Percentiles rank a stretch among this genome's conserved stretches.
Evolutionary conservation across 345 rosid genomes (phyloP).

Genomic region (Arabidopsis suecica): DNA sequence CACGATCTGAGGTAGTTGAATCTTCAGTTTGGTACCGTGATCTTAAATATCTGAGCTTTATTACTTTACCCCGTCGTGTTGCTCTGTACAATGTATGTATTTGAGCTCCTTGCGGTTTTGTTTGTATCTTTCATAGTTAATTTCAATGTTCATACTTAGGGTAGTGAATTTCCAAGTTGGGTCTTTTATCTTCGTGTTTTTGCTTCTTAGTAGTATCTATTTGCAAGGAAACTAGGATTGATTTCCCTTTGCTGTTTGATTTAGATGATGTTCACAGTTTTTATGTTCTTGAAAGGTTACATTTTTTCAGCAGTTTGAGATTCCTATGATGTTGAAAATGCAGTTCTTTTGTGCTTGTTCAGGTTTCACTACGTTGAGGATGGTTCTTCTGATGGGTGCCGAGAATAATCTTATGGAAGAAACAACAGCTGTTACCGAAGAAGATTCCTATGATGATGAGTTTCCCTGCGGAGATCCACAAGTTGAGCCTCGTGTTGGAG

Average conservation of each 20-base stretch:
- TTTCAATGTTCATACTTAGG: constrained; percentile 25
- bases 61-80: constrained; percentile 23
- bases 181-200: constrained; percentile 4
- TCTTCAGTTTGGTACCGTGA: constrained; percentile 32
- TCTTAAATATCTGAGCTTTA: constrained; percentile 21
- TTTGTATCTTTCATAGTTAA: neutral
- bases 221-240: constrained; percentile 15
- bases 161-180: neutral
- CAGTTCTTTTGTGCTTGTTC: constrained; percentile 3
- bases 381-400: constrained; percentile 42
- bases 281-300: constrained; percentile 25
- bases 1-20: constrained; percentile 21
- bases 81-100: constrained; percentile 38
- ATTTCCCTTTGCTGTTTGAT: constrained; percentile 15
- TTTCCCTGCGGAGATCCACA: constrained; percentile 58
- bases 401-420: constrained; percentile 48
- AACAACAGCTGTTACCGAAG: constrained; percentile 39
- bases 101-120: constrained; percentile 20
- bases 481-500: constrained; percentile 66
- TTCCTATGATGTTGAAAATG: constrained; percentile 11
- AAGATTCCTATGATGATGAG: constrained; percentile 50
- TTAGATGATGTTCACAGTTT: constrained; percentile 19
- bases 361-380: constrained; percentile 45
- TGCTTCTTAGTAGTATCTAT: constrained; percentile 18
- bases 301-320: neutral